Base-by-base conservation (phyloP, 345 rosid species). In the Populus alba region DNA sequence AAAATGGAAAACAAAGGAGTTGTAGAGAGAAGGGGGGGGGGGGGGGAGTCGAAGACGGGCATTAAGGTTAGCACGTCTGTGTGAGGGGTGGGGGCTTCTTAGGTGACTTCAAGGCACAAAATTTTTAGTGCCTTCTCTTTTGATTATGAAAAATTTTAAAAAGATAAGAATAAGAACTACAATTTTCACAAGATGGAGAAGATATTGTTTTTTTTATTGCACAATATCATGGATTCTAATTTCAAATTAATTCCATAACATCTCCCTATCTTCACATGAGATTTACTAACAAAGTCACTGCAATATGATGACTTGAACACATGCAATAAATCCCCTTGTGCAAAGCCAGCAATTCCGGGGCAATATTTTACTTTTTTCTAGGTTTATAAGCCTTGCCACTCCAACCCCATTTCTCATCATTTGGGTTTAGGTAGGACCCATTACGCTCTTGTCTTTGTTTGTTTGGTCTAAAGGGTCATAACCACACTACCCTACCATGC, bases 371-470 rank as follows among this genome's bases (percentile, higher is more conserved):
- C 45, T 41, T 43, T 43, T 15, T 5, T 8, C 6, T 15, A 4
- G 53, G 53, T 15, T 15, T 47, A 12, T 4, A 71, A 71, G 45
- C 66, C 20, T 35, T 37, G 37, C 38, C 31, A 45, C 43, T 29
- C 51, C 69, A 38, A 43, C 65, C 66, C 57, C 79, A 68, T 10
- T 57, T 38, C 37, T 23, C 75, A 70, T 71, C 57, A 71, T 70
- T 61, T 39, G 7, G 33, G 43, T 62, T 27, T 1, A 22, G 20
- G 61, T 62, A 69, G 75, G 45, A 57, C 68, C 80, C 80, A 59
- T 33, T 62, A 3, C 43, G 5, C n/a, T 29, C n/a, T 4, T 31
- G 25, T 23, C 11, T 49, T 25, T 5, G 43, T 15, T 12, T 33
- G 35, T 12, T 65, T 7, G 37, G 20, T 9, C 43, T 6, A 18